Percentiles rank a stretch among this genome's conserved stretches.
These are phyloP conservation scores for Penicillium maclennaniae DNA, from an alignment of 495 filamentous ascomycete species.

Conservation along the genomic window DNA sequence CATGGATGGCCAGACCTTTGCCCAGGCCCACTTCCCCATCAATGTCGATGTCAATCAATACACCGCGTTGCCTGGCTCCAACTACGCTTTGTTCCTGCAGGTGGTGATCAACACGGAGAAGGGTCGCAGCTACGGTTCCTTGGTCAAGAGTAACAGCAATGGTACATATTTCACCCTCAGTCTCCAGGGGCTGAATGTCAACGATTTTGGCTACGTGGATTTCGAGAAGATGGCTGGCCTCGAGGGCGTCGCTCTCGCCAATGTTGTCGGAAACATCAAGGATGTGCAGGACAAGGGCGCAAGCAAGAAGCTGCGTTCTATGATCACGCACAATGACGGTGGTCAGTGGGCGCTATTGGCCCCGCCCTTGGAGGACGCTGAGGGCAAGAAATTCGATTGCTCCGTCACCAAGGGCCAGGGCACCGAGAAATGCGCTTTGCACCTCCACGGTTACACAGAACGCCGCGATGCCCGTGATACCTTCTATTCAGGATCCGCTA, in stretches of 20 bases:
- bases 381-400: slow-evolving; percentile 69
- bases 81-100: slow-evolving; percentile 88
- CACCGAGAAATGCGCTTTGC: slow-evolving; percentile 70
- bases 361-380: slow-evolving; percentile 63
- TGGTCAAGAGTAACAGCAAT: slow-evolving; percentile 97
- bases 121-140: slow-evolving; percentile 69
- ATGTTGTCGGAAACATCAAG: slow-evolving; percentile 72
- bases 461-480: slow-evolving; percentile 72
- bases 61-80: slow-evolving; percentile 89
- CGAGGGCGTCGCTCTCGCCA: slow-evolving; percentile 84
- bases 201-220: slow-evolving; percentile 74
- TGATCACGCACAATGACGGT: slow-evolving; percentile 95
- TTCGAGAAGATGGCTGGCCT: slow-evolving; percentile 93
- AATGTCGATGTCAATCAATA: slow-evolving; percentile 78
- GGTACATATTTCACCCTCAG: slow-evolving; percentile 90
- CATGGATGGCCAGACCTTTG: slow-evolving; percentile 76
- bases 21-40: slow-evolving; percentile 76
- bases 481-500: slow-evolving; percentile 80
- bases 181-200: slow-evolving; percentile 70
- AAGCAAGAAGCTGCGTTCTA: slow-evolving; percentile 76
- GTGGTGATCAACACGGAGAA: slow-evolving; percentile 65
- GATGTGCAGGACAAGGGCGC: slow-evolving; percentile 56
- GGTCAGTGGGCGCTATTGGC: slow-evolving; percentile 72
- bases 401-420: slow-evolving; percentile 43
- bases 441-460: slow-evolving; percentile 94